These are phyloP conservation scores for Diatrype stigma DNA, from an alignment of 2,329 filamentous ascomycete genomes.

Conservation along the genomic window DNA sequence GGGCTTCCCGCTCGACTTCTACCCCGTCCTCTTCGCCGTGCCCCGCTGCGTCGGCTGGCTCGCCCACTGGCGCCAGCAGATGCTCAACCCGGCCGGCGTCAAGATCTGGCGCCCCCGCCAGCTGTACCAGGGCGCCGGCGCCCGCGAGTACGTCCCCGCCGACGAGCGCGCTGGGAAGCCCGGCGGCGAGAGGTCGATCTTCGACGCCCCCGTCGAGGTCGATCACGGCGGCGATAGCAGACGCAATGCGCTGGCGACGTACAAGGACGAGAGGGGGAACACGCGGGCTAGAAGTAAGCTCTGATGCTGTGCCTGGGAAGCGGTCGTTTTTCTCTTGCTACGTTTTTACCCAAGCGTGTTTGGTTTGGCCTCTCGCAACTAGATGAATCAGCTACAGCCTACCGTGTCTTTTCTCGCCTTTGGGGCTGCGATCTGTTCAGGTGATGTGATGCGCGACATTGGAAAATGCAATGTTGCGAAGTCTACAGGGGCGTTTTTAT, in stretches of 20 bases:
- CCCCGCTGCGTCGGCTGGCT: constrained; percentile 48
- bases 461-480: too few species aligned
- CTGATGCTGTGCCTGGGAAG: constrained; percentile 7
- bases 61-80: constrained; percentile 48
- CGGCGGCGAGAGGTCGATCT: constrained; percentile 23
- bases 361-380: too few species aligned
- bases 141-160: constrained; percentile 40
- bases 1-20: constrained; percentile 50
- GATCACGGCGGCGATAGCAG: constrained; percentile 39
- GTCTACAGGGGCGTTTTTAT: too few species aligned
- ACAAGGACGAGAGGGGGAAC: constrained; percentile 32
- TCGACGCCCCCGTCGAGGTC: constrained; percentile 33
- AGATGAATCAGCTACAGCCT: too few species aligned
- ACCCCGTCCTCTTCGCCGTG: constrained; percentile 47
- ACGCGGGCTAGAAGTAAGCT: constrained; percentile 25
- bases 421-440: too few species aligned
- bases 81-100: constrained; percentile 40
- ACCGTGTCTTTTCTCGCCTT: too few species aligned
- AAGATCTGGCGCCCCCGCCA: constrained; percentile 50
- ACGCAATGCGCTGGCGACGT: constrained; percentile 36
- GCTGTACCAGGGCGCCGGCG: constrained; percentile 41
- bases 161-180: constrained; percentile 29
- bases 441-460: too few species aligned
- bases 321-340: neutral
- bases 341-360: neutral